Conservation (phyloP, 2,329 filamentous ascomycete genomes). For the Byssoonygena ceratinophila region DNA sequence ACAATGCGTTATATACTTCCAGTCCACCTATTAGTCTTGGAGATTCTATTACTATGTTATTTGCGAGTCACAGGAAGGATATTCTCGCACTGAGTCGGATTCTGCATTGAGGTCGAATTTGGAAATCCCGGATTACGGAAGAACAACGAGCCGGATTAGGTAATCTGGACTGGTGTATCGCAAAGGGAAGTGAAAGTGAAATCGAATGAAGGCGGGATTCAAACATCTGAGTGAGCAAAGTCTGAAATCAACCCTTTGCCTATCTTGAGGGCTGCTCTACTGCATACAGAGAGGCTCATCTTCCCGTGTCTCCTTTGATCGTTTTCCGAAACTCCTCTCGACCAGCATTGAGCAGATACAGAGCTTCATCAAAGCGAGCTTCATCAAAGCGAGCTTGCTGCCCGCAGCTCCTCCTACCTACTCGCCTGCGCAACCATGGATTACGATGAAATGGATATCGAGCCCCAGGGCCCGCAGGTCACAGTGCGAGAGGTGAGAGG, state of each 20-base stretch:
- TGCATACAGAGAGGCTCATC: background rate
- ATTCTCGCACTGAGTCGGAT: background rate
- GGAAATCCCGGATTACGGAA: background rate
- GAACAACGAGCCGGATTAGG: background rate
- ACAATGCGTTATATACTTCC: background rate
- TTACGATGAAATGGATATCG: constrained; percentile 38
- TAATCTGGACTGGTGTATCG: background rate
- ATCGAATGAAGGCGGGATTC: background rate
- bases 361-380: background rate
- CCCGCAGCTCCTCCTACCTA: constrained; percentile 8
- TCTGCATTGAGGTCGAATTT: background rate
- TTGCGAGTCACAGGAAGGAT: too few species aligned
- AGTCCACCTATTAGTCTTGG: background rate
- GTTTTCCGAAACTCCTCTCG: background rate
- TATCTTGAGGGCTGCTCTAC: background rate
- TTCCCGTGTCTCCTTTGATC: background rate
- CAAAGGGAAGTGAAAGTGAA: background rate
- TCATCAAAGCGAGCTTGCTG: constrained; percentile 3
- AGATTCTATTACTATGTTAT: background rate
- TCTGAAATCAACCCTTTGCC: background rate
- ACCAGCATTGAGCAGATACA: background rate
- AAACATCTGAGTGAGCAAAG: too few species aligned
- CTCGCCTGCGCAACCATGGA: constrained; percentile 28
- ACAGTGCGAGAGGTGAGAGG: constrained; percentile 40
- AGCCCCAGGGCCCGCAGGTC: constrained; percentile 39